Evolutionary conservation across 192 early-diverging fungal genomes (phyloP), one percentile per base, ranked within the genome.

Genomic region (Dissophora globulifera): DNA sequence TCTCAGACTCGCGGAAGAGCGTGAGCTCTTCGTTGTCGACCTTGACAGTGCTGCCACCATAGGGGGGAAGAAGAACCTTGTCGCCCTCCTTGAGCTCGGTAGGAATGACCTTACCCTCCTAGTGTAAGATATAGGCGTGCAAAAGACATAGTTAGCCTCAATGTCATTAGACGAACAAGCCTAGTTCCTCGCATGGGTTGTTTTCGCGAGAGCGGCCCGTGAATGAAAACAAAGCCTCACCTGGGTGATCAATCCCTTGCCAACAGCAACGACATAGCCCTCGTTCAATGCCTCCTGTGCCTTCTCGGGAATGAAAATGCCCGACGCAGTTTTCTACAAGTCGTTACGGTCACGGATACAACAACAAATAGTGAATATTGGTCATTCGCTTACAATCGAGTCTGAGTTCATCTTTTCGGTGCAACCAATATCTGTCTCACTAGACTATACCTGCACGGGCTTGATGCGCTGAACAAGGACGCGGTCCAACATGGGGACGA

Each of bases 241-340:
- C 59, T 96, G 94, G 80, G 87, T 90, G 40, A 94, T 67, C 46
- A 88, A 83, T 58, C 98, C 98, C 64, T 95, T 95, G 42, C 98
- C 98, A 29, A 93, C 91, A 27, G 96, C 92, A 64, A 99, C 83
- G 49, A 99, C 96, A 61, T 94, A 62, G 46, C 92, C 98, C 84
- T 99, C 97, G 86, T 99, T 98, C 41, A 96, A 82, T 51, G 91
- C 84, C 85, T 99, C 97, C 69, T 96, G 93, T n/a, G 96, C 93
- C 87, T 97, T 98, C 82, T 99, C 96, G 41, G 98, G 98, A 43
- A 99, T 95, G 83, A 91, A 93, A 63, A 99, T 88, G 74, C 98
- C 98, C 6, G 92, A 84, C 32, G 95, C 93, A 29, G 98, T 99
- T 86, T 96, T 90, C 95, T 98, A 78, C 50, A n/a, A 42, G 30